A percentile compares a stretch with the other conserved stretches of the same genome.
phyloP scores from a whole-genome alignment of 345 rosid genomes.

The Atalantia buxifolia region DNA sequence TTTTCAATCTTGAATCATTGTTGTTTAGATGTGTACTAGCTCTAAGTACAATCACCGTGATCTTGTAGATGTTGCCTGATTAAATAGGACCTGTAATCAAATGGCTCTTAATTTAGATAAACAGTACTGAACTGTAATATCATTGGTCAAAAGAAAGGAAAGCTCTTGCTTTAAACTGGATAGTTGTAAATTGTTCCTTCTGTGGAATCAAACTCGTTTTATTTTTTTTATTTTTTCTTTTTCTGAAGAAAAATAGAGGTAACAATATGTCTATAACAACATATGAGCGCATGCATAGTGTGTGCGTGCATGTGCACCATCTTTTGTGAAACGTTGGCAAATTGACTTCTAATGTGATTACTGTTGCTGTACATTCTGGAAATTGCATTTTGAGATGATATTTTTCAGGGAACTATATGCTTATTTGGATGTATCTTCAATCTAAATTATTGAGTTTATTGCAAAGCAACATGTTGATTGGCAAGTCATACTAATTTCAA shows the following conservation, averaged over 20 bases:
- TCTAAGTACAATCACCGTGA: background rate
- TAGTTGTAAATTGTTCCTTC: background rate
- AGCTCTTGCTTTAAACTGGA: background rate
- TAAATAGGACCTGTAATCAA: background rate
- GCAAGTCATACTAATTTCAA: background rate
- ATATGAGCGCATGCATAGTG: background rate
- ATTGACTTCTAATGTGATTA: background rate
- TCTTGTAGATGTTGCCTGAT: background rate
- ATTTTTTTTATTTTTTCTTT: too few species aligned
- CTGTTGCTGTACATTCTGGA: background rate
- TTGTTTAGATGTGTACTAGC: background rate
- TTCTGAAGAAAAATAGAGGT: background rate
- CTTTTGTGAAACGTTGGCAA: background rate
- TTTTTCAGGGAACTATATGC: background rate
- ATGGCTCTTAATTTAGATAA: background rate
- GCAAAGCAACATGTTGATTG: background rate
- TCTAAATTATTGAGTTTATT: background rate
- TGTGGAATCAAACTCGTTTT: background rate
- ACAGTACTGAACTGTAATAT: background rate
- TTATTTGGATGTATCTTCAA: conserved; percentile 2
- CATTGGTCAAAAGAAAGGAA: background rate
- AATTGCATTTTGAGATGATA: background rate
- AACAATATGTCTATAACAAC: background rate
- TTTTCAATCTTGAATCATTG: background rate
- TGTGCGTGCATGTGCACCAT: background rate